Conservation (phyloP, 257 asterid species). For the Nicotiana undulata region DNA sequence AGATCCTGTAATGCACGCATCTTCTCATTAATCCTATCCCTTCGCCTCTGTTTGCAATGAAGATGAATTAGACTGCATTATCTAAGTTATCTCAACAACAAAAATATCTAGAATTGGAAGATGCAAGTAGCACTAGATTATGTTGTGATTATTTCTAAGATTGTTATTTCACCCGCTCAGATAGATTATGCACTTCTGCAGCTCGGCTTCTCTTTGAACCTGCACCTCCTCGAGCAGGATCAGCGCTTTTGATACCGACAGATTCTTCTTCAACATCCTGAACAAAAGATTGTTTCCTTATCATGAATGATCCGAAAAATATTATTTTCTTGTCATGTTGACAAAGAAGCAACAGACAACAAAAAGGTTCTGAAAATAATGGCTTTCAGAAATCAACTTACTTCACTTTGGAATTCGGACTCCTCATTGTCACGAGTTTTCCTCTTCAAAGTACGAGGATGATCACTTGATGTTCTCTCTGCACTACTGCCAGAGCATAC, state of each 20-base stretch:
- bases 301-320: no score
- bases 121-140: not conserved
- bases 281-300: conserved; percentile 1
- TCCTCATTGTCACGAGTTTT: conserved; percentile 52
- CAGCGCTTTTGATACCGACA: conserved; percentile 37
- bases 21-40: conserved; percentile 92
- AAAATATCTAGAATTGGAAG: not conserved
- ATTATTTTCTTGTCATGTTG: not conserved
- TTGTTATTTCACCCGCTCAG: conserved; percentile 78
- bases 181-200: conserved; percentile 92
- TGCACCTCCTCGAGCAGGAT: conserved; percentile 37
- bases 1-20: conserved; percentile 98
- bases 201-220: conserved; percentile 91
- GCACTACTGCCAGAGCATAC: conserved; percentile 80
- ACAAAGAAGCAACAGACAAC: not conserved
- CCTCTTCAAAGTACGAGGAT: conserved; percentile 48
- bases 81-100: not conserved
- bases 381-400: conserved; percentile 29
- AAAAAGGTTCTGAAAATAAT: not conserved
- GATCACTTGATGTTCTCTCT: conserved; percentile 65
- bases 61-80: conserved; percentile 8
- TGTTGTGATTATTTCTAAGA: not conserved
- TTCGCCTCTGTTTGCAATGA: conserved; percentile 58
- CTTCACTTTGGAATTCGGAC: conserved; percentile 68
- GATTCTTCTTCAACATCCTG: conserved; percentile 84